Percentiles rank a stretch among this genome's conserved stretches.
phyloP scores from a whole-genome alignment of 139 green algal genomes.

The Raphidocelis subcapitata region DNA sequence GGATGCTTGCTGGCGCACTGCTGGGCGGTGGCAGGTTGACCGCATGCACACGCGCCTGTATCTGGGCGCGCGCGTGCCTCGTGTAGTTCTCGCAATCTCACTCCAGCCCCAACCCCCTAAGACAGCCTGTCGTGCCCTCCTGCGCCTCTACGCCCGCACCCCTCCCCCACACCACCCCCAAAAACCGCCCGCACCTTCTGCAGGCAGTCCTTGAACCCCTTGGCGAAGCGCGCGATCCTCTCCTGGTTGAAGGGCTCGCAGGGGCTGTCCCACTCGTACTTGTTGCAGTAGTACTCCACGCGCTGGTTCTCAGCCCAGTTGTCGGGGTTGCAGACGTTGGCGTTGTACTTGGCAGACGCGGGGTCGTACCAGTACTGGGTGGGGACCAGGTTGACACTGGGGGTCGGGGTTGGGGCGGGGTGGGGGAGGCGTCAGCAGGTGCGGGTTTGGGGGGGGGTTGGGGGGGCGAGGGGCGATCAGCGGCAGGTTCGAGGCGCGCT shows the following conservation, averaged over 20 bases:
- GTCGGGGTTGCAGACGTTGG: constrained; percentile 19
- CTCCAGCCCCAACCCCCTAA: too few relatives aligned
- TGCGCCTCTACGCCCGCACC: too few relatives aligned
- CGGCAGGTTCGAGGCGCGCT: too few relatives aligned
- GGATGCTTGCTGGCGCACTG: too few relatives aligned
- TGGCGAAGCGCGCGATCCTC: constrained; percentile 1
- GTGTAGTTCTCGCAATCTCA: too few relatives aligned
- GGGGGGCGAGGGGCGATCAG: background rate
- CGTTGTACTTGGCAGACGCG: background rate
- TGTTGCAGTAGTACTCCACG: constrained; percentile 25
- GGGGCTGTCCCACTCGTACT: constrained; percentile 24
- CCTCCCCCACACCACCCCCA: background rate
- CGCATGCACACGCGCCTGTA: too few relatives aligned
- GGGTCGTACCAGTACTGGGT: constrained; percentile 31
- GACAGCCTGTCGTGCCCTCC: too few relatives aligned
- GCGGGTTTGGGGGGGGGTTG: background rate
- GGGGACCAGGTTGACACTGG: constrained; percentile 23
- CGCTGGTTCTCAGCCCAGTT: constrained; percentile 18
- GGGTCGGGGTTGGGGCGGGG: background rate
- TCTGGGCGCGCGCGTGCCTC: too few relatives aligned
- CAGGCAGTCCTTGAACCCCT: constrained; percentile 24
- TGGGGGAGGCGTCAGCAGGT: background rate
- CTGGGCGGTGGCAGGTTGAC: too few relatives aligned
- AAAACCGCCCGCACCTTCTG: background rate
- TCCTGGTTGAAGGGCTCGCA: background rate